phyloP scores from a whole-genome alignment of 805 yeast genomes.

The Myxozyma nipponensis region DNA sequence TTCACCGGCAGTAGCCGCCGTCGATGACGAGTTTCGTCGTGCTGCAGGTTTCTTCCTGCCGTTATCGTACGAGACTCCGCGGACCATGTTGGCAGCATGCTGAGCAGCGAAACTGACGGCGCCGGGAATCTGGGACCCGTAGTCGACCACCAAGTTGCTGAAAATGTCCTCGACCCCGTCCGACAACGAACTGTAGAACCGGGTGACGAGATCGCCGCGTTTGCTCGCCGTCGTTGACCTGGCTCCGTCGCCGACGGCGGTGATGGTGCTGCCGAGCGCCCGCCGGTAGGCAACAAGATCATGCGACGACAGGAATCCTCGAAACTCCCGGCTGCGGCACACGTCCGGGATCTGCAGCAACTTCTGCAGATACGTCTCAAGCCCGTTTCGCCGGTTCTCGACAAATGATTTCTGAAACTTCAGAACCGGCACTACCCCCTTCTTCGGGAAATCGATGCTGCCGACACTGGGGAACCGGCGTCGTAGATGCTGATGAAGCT shows the following conservation, averaged over 20 bases:
- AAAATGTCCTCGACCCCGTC: conserved; percentile 28
- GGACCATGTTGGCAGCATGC: background rate
- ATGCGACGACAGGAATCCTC: conserved; percentile 69
- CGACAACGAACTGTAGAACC: conserved; percentile 17
- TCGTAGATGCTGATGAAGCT: conserved; percentile 62
- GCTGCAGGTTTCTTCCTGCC: background rate
- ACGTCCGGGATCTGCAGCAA: conserved; percentile 62
- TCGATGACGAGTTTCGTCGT: background rate
- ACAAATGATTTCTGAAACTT: conserved; percentile 64
- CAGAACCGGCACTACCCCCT: conserved; percentile 50
- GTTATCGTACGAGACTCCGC: background rate
- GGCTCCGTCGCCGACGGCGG: background rate
- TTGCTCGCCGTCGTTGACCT: conserved; percentile 1
- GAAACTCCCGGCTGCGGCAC: conserved; percentile 66
- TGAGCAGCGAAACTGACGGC: background rate
- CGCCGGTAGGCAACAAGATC: conserved; percentile 13
- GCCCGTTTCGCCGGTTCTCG: conserved; percentile 57
- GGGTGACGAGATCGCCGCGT: conserved; percentile 18
- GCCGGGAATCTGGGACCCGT: conserved; percentile 17
- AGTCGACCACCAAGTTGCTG: conserved; percentile 24
- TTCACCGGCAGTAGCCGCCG: background rate
- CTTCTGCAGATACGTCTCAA: conserved; percentile 59
- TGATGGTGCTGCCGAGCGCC: background rate
- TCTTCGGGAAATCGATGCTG: conserved; percentile 49
- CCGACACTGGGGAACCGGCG: conserved; percentile 49